These are phyloP conservation scores for Aphanomyces invadans DNA, from an alignment of 352 stramenopile genomes.

Conservation along the genomic window DNA sequence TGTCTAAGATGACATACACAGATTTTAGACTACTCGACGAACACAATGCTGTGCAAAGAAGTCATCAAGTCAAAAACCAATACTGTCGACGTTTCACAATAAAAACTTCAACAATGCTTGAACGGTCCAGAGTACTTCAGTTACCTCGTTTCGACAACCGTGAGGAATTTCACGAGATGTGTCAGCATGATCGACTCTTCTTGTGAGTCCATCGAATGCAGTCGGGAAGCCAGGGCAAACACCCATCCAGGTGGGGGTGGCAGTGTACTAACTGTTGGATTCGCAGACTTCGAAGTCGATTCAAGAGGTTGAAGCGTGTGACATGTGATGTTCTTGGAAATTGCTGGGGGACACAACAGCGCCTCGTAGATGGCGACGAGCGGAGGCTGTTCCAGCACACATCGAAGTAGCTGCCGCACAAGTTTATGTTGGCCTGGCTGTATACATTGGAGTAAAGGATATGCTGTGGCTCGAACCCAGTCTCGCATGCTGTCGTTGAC, in stretches of 20 bases:
- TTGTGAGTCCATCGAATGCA: conserved; percentile 5
- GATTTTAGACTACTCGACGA: too few relatives aligned
- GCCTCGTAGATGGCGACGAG: not conserved
- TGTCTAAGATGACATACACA: not conserved
- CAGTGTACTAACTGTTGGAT: not conserved
- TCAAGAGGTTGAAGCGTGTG: not conserved
- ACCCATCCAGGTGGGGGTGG: conserved; percentile 3
- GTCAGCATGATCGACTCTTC: conserved; percentile 2
- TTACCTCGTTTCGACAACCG: conserved; percentile 14
- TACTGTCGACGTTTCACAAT: too few relatives aligned
- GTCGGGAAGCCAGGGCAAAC: conserved; percentile 9
- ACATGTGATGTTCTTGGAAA: not conserved
- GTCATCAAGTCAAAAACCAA: too few relatives aligned
- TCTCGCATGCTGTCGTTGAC: not conserved
- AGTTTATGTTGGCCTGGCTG: not conserved
- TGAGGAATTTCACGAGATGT: not conserved
- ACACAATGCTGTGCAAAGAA: too few relatives aligned
- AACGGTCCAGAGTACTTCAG: not conserved
- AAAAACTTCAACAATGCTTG: too few relatives aligned
- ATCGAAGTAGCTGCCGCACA: not conserved
- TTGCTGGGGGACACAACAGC: not conserved
- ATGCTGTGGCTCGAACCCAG: not conserved
- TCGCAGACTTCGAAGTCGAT: not conserved
- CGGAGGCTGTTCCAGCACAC: not conserved
- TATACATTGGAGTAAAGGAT: not conserved